phyloP scores from a whole-genome alignment of 2,329 filamentous ascomycete genomes.

The Colletotrichum orchidophilum region DNA sequence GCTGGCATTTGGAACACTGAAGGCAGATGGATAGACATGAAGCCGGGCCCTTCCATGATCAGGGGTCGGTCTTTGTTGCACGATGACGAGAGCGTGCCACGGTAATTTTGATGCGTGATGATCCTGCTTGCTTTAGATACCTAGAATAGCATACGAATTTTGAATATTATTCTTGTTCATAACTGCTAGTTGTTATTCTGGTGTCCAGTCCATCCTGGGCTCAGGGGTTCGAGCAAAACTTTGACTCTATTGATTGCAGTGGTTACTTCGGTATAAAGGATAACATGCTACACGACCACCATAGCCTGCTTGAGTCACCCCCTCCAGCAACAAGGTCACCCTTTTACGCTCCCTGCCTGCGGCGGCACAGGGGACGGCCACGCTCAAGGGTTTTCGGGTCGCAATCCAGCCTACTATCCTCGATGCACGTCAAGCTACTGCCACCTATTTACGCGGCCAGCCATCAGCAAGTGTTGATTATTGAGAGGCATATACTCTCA shows the following conservation, averaged over 20 bases:
- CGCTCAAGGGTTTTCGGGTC: constrained; percentile 41
- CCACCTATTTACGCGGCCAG: constrained; percentile 32
- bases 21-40: constrained; percentile 74
- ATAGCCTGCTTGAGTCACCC: not conserved
- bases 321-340: not conserved
- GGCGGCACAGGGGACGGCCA: constrained; percentile 42
- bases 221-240: not conserved
- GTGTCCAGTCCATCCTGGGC: not conserved
- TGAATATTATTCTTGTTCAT: not conserved
- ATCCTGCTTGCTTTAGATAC: not conserved
- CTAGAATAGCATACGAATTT: not conserved
- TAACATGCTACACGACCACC: not conserved
- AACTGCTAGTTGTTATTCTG: not conserved
- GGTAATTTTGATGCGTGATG: constrained; percentile 25
- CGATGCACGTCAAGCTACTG: constrained; percentile 40
- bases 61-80: constrained; percentile 37
- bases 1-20: constrained; percentile 75
- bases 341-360: constrained; percentile 17
- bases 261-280: not conserved
- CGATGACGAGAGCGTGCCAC: constrained; percentile 36
- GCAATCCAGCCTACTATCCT: constrained; percentile 40
- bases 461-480: not conserved
- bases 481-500: too few species aligned
- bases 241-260: not conserved
- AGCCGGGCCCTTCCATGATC: constrained; percentile 65